phyloP scores from a whole-genome alignment of 768 basidiomycete genomes.

The Zangia roseola region DNA sequence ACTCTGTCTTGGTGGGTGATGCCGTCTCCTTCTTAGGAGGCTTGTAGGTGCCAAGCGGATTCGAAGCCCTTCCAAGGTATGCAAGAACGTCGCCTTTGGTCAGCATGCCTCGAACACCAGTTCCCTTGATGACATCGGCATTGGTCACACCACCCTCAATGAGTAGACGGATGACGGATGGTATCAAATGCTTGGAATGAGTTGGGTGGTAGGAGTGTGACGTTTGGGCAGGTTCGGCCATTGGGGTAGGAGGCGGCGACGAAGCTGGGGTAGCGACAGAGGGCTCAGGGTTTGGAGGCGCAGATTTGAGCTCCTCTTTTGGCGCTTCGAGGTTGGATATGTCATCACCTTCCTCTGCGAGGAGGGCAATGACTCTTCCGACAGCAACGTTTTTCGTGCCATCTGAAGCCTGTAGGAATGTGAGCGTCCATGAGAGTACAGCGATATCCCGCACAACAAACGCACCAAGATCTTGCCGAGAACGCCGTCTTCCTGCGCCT shows the following conservation, averaged over 20 bases:
- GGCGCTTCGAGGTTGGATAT: constrained; percentile 79
- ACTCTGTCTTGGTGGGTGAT: constrained; percentile 35
- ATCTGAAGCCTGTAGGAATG: constrained; percentile 53
- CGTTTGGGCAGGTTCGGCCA: constrained; percentile 24
- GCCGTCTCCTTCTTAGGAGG: constrained; percentile 34
- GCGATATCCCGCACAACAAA: constrained; percentile 1
- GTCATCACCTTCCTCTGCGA: constrained; percentile 96
- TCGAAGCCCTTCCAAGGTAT: constrained; percentile 79
- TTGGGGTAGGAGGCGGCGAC: constrained; percentile 15
- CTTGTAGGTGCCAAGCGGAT: constrained; percentile 74
- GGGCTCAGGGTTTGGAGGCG: constrained; percentile 21
- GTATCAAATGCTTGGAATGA: constrained; percentile 78
- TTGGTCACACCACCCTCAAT: constrained; percentile 56
- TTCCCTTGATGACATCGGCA: constrained; percentile 74
- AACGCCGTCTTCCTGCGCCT: constrained; percentile 96
- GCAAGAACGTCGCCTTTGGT: constrained; percentile 95
- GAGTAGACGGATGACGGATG: constrained; percentile 83
- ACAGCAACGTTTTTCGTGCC: constrained; percentile 85
- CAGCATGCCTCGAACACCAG: constrained; percentile 88
- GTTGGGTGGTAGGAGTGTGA: constrained; percentile 38
- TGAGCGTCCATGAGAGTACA: neutral
- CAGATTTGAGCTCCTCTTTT: constrained; percentile 32
- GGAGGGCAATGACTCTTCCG: constrained; percentile 85
- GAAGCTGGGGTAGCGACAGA: constrained; percentile 21
- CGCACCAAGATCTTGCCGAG: constrained; percentile 90